phyloP scores from a whole-genome alignment of 2,329 filamentous ascomycete genomes.

The Bipolaris gigantea region DNA sequence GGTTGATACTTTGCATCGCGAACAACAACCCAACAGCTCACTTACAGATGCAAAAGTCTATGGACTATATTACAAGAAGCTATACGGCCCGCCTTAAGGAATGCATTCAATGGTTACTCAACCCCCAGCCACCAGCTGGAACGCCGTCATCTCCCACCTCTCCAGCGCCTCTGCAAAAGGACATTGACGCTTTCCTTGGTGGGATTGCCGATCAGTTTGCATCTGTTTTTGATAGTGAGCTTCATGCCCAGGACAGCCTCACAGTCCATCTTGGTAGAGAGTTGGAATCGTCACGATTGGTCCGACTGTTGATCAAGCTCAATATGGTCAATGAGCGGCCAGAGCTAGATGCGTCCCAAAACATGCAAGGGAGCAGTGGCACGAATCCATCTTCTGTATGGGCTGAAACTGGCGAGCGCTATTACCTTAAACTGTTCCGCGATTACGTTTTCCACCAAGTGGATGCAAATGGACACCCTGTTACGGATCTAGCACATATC shows the following conservation, averaged over 20 bases:
- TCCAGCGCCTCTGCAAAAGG: conserved; percentile 57
- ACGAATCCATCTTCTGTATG: conserved; percentile 57
- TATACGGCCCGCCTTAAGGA: conserved; percentile 81
- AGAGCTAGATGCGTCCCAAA: conserved; percentile 72
- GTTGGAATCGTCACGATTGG: conserved; percentile 84
- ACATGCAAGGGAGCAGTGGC: conserved; percentile 42
- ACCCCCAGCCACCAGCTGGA: conserved; percentile 49
- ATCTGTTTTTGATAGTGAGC: conserved; percentile 71
- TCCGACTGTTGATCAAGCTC: conserved; percentile 80
- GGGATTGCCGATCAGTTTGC: conserved; percentile 79
- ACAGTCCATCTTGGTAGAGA: conserved; percentile 74
- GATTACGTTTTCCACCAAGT: conserved; percentile 98
- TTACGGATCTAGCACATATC: conserved; percentile 86
- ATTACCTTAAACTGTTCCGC: conserved; percentile 90
- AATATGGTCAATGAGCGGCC: conserved; percentile 87
- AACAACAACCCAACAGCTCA: conserved; percentile 64
- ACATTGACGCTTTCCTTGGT: conserved; percentile 75
- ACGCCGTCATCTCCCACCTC: conserved; percentile 38
- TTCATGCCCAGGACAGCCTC: conserved; percentile 78
- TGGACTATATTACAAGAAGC: conserved; percentile 74
- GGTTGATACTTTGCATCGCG: conserved; percentile 79
- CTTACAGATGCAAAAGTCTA: conserved; percentile 67
- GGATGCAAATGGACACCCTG: conserved; percentile 78
- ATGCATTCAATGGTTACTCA: conserved; percentile 79
- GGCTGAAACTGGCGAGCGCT: conserved; percentile 91